Evolutionary conservation across 306 rosid genomes (phyloP).

Genomic region (Castanopsis chinensis): DNA sequence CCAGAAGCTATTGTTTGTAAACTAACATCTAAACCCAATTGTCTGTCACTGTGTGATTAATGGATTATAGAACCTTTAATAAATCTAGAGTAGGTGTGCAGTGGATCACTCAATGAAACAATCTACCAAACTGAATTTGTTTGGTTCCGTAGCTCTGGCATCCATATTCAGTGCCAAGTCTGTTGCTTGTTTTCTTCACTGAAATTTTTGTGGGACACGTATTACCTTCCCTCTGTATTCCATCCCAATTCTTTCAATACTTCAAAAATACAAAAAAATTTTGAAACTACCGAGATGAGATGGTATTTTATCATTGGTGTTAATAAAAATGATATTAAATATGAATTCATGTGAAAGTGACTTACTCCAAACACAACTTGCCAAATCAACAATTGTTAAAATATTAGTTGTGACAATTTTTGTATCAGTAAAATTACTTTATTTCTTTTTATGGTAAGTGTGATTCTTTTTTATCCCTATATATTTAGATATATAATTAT

Average conservation of each 20-base stretch:
- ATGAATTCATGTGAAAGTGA: no score
- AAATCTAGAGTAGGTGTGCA: background rate
- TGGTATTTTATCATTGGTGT: no score
- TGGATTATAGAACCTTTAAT: background rate
- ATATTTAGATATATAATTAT: no score
- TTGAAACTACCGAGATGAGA: no score
- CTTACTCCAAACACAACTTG: no score
- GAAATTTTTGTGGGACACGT: slow-evolving; percentile 20
- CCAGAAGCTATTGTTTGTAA: background rate
- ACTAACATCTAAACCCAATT: background rate
- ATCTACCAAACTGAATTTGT: slow-evolving; percentile 32
- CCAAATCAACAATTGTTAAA: no score
- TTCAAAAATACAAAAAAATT: no score
- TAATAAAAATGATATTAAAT: no score
- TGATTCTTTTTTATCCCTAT: no score
- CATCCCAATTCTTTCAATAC: background rate
- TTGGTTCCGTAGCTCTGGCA: slow-evolving; percentile 34
- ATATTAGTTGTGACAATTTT: no score
- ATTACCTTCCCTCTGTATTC: background rate
- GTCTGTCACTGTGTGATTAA: slow-evolving; percentile 3
- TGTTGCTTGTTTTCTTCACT: background rate
- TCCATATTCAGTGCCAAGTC: slow-evolving; percentile 36
- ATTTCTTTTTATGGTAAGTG: no score
- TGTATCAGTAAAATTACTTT: no score
- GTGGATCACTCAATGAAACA: background rate